A percentile compares a stretch with the other conserved stretches of the same genome.
phyloP scores from a whole-genome alignment of 1,284 basidiomycete species.

The Pseudomicrostroma phylloplanum region DNA sequence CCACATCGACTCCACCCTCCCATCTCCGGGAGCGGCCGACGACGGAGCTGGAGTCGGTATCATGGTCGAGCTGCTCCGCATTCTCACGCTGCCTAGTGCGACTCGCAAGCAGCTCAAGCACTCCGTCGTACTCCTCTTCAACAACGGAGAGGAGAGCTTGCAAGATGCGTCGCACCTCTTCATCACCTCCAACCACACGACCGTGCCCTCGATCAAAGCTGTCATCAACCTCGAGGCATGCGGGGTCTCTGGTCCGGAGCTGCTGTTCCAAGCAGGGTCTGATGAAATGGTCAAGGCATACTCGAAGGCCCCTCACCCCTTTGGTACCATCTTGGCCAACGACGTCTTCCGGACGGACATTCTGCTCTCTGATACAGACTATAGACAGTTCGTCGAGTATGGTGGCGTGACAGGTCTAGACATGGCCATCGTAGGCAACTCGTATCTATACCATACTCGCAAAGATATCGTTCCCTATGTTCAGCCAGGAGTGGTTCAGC shows the following conservation, averaged over 20 bases:
- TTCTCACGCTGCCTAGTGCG: conserved; percentile 67
- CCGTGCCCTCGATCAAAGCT: conserved; percentile 64
- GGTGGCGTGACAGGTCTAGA: conserved; percentile 57
- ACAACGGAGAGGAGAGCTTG: conserved; percentile 73
- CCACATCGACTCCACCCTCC: conserved; percentile 69
- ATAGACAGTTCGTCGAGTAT: conserved; percentile 82
- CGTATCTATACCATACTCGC: conserved; percentile 86
- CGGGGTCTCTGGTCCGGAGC: conserved; percentile 76
- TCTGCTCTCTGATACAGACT: conserved; percentile 59
- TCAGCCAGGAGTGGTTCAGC: conserved; percentile 68
- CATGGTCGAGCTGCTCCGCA: conserved; percentile 68
- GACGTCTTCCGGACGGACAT: conserved; percentile 91
- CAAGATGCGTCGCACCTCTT: conserved; percentile 62
- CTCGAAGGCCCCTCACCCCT: conserved; percentile 76
- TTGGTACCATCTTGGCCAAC: conserved; percentile 83
- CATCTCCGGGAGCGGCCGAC: conserved; percentile 53
- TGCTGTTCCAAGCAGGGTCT: conserved; percentile 93
- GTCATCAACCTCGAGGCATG: conserved; percentile 91
- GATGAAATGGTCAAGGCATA: conserved; percentile 90
- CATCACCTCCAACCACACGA: conserved; percentile 45
- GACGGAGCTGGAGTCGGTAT: conserved; percentile 81
- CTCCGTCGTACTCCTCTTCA: conserved; percentile 84
- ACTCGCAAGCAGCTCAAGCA: conserved; percentile 62
- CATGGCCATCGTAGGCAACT: conserved; percentile 90
- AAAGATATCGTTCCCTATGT: conserved; percentile 78